Evolutionary conservation across 768 basidiomycete genomes (phyloP).

Genomic region (Leccinum barrowsii): DNA sequence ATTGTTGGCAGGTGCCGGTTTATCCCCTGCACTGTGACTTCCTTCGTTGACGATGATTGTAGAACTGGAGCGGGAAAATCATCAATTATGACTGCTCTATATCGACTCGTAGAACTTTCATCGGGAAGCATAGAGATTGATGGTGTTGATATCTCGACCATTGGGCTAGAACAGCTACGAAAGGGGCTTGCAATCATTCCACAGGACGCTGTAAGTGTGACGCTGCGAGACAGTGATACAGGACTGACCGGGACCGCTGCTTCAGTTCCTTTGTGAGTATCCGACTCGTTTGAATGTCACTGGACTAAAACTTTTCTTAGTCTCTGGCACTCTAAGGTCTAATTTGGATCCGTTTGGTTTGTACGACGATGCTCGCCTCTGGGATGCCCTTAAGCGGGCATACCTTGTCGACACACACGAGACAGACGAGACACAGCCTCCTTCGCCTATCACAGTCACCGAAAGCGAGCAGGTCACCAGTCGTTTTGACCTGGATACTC

Average conservation of each 20-base stretch:
- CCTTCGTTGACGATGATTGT: too few species aligned
- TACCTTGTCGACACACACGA: constrained; percentile 65
- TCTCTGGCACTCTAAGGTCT: constrained; percentile 77
- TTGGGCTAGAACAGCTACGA: too few species aligned
- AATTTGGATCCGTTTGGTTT: constrained; percentile 89
- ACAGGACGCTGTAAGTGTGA: too few species aligned
- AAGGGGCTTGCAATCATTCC: too few species aligned
- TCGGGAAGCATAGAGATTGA: too few species aligned
- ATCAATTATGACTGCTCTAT: too few species aligned
- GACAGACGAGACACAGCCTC: constrained; percentile 20
- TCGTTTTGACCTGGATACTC: constrained; percentile 78
- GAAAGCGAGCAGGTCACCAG: constrained; percentile 38
- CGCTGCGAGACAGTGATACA: too few species aligned
- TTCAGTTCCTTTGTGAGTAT: constrained; percentile 38
- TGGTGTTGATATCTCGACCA: too few species aligned
- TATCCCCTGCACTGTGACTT: too few species aligned
- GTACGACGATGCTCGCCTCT: constrained; percentile 76
- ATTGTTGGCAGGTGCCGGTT: too few species aligned
- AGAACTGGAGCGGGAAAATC: too few species aligned
- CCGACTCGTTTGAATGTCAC: background rate
- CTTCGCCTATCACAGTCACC: constrained; percentile 31
- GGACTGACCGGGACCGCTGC: background rate
- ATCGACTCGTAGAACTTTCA: too few species aligned
- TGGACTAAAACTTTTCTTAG: constrained; percentile 27
- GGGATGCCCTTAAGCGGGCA: constrained; percentile 84